Base-by-base conservation (phyloP, 805 yeast genomes). In the Lipomyces anomalus region DNA sequence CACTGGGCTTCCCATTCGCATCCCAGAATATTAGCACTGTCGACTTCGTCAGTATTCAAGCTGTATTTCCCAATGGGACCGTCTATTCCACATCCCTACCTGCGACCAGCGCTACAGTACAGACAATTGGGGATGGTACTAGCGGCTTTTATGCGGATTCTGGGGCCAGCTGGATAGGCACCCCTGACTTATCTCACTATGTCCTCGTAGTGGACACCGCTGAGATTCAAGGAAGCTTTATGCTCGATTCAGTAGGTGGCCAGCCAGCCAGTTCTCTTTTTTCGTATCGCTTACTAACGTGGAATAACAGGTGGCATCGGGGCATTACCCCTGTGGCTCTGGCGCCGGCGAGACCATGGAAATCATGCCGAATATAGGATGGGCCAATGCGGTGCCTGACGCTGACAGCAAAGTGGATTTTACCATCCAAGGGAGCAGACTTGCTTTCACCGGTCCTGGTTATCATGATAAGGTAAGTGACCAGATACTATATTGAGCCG, bases 391-490 rank as follows among this genome's bases (percentile, higher is more conserved):
- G 5, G 35, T 42, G 7, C 45, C 45, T 3, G 45, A 42, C 22
- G 46, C 45, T 17, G 22, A 40, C 5, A 22, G 43, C 9, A 13
- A 36, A 13, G 45, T 42, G 4, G 35, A 42, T 34, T 24, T 42
- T 42, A n/a, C 21, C 6, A 21, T 42, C 42, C n/a, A 18, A 22
- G 45, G 45, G 16, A 36, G 37, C 21, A 21, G 30, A 17, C 22
- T 38, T n/a, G n/a, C 17, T n/a, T 42, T 42, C 34, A 18, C 44
- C 6, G 45, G 45, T 16, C 21, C 28, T 11, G 45, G 45, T 6
- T 42, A 42, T 22, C 45, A 42, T n/a, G 45, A 42, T 29, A 42
- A 42, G n/a, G 18, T 21, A 22, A n/a, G n/a, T n/a, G n/a, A n/a
- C n/a, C n/a, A n/a, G n/a, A n/a, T n/a, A n/a, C n/a, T n/a, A n/a